Evolutionary conservation across 2,329 filamentous ascomycete species (phyloP), one percentile per base, ranked within the genome.

Genomic region (Ascochyta viciae-villosae): DNA sequence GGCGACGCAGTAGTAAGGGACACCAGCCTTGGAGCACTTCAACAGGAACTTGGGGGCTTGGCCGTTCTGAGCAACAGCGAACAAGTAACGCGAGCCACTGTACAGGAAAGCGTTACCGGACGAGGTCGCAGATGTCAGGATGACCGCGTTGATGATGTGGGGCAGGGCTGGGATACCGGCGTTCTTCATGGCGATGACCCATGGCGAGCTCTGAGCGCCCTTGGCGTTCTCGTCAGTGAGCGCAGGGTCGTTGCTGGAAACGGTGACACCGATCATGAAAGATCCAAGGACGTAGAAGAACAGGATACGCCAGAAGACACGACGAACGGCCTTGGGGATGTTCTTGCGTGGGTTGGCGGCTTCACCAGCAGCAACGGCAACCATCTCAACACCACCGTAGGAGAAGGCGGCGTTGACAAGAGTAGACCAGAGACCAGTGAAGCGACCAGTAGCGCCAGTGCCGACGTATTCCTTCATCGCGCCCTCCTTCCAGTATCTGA

Each of bases 111-210:
- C 86, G 63, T 92, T 92, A 0, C 84, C 86, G 0, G 88, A 82
- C 0, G 88, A 91, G 76, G 85, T 88, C 0, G 87, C 89, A 0
- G 87, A 89, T 0, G 87, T 90, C 62, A 92, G 81, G 63, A 93
- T 87, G 24, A 92, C 81, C 33, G 89, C 89, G 71, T 94, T 94
- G 75, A 93, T 87, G 50, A 93, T 84, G 6, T 85, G 86, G 0
- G 89, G 87, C 4, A 92, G 83, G 6, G 83, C 87, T 4, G 79
- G 81, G 54, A 92, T 87, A 0, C 87, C 86, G 2, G 89, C 89
- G 27, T 85, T 83, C 10, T 83, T 81, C 34, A 88, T 86, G 16
- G 89, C 90, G 60, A 92, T 90, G 56, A 93, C 70, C 69, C 73
- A 76, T 6, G 70, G 75, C 7, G 74, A 76, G 40, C 60, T 64